phyloP scores from a whole-genome alignment of 225 moss, liverwort and hornwort genomes.

The Physcomitrellopsis africana region DNA sequence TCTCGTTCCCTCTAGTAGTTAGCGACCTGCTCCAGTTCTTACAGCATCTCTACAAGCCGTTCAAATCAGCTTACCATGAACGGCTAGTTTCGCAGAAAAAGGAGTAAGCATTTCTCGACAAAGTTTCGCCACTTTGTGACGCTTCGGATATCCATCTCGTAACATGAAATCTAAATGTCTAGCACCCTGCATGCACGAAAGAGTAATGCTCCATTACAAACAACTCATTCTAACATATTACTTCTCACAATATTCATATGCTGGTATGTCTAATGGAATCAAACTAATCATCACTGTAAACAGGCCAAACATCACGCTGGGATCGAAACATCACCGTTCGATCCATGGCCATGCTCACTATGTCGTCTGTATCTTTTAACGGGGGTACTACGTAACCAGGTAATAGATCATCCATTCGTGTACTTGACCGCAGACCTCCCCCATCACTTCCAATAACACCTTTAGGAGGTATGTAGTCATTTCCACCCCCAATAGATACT shows the following conservation, averaged over 20 bases:
- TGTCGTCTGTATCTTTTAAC: conserved; percentile 55
- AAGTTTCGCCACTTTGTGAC: conserved; percentile 55
- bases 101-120: conserved; percentile 55
- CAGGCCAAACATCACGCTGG: conserved; percentile 1
- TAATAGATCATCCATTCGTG: conserved; percentile 53
- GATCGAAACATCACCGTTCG: conserved; percentile 41
- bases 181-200: conserved; percentile 42
- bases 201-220: conserved; percentile 13
- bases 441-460: conserved; percentile 54
- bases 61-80: conserved; percentile 40
- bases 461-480: conserved; percentile 53
- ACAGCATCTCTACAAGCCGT: not conserved
- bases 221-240: not conserved
- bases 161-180: conserved; percentile 59
- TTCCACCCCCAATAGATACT: conserved; percentile 52
- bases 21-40: not conserved
- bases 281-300: not conserved
- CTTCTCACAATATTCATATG: not conserved
- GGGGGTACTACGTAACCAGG: conserved; percentile 54
- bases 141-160: conserved; percentile 43
- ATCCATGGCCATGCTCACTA: conserved; percentile 61
- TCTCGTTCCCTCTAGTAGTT: not conserved
- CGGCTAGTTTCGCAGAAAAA: conserved; percentile 49
- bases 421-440: conserved; percentile 52
- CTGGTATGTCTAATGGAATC: conserved; percentile 1